Base-by-base conservation (phyloP, 768 basidiomycete species). In the Tulasnella sp. region DNA sequence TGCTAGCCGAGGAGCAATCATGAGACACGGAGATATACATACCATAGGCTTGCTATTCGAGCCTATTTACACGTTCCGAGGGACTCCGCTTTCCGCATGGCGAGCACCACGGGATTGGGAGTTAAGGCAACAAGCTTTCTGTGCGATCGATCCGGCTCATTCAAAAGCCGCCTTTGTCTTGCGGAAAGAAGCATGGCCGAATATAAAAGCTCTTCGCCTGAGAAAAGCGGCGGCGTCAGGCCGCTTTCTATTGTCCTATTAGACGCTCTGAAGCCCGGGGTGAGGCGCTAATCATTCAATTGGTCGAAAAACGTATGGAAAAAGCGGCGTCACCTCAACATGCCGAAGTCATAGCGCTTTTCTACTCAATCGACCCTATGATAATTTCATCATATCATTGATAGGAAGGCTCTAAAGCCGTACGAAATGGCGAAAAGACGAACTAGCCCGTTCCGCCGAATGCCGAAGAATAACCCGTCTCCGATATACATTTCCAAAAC, bases 271-370 rank as follows among this genome's bases (percentile, higher is more conserved):
- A 35, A 35, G 16, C 61, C 10, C 61, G 61, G 61, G 23, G 32
- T 67, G 61, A 29, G 61, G 61, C 61, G 61, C 61, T 67, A 67
- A 67, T 67, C 61, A 67, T 15, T 67, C 26, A 67, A 67, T 67
- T 67, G 61, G 61, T 35, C 13, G 61, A 29, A 67, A 55, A 67
- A 67, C 61, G 61, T 5, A 26, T 67, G 51, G 32, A 67, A 35
- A 67, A 67, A 67, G 61, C 61, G 61, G 61, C 32, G 23, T 26
- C 61, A 67, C 32, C 61, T 67, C 61, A 35, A 32, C 51, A 67
- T 67, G 29, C 61, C 61, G 61, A 26, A 67, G 61, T 35, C 61
- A 67, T 35, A 35, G 16, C 61, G 61, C 61, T 67, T 67, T 67
- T 67, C 23, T 51, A 23, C 15, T 67, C 61, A 15, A 32, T 35